A percentile compares a stretch with the other conserved stretches of the same genome.
Conservation (phyloP, 2,329 filamentous ascomycete species). For the Fusarium circinatum region DNA sequence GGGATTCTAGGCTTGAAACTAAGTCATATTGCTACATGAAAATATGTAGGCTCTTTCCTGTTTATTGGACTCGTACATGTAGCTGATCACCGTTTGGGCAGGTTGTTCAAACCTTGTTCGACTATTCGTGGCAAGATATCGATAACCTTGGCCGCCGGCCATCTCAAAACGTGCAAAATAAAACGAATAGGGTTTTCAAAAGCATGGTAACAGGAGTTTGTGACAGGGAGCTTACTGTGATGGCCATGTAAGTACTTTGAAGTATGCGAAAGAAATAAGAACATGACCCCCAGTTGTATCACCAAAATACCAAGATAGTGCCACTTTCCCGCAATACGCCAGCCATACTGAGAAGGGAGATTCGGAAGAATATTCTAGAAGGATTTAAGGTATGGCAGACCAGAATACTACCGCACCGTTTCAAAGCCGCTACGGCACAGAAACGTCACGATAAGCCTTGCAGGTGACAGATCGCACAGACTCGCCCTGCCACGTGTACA, state of each 20-base stretch:
- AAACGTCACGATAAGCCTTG: not conserved
- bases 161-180: not conserved
- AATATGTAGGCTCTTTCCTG: no score
- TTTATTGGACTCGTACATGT: not conserved
- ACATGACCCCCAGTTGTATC: fast-evolving
- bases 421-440: not conserved
- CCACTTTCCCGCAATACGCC: not conserved
- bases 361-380: not conserved
- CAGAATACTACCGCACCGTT: fast-evolving
- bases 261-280: no score
- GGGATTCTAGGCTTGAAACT: no score
- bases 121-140: not conserved
- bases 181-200: not conserved
- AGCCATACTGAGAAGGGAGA: no score
- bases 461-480: not conserved
- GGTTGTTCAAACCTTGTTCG: not conserved
- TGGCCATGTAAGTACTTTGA: no score
- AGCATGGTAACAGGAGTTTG: no score
- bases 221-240: no score
- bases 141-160: fast-evolving
- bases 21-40: no score
- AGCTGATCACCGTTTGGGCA: fast-evolving
- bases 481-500: not conserved
- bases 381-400: fast-evolving
- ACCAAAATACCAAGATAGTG: not conserved